phyloP scores from a whole-genome alignment of 2,329 filamentous ascomycete species.

The Monilinia fructigena region DNA sequence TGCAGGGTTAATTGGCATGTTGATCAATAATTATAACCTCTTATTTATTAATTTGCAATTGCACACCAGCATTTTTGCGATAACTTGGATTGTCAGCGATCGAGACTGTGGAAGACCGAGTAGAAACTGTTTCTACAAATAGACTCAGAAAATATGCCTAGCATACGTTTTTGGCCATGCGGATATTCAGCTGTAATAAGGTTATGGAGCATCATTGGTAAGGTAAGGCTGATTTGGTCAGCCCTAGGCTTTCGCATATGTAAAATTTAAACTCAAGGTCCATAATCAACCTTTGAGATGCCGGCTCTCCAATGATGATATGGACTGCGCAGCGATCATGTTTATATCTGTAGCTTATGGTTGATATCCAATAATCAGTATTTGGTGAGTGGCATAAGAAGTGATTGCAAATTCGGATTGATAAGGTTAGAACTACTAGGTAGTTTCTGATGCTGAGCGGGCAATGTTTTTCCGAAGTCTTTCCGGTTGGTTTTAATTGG shows the following conservation, averaged over 20 bases:
- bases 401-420: too few relatives aligned
- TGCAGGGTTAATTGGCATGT: too few relatives aligned
- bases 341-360: neutral
- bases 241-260: too few relatives aligned
- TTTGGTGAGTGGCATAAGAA: neutral
- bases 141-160: neutral
- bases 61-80: too few relatives aligned
- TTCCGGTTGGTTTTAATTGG: slow-evolving; percentile 6
- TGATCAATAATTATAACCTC: too few relatives aligned
- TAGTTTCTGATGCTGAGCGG: too few relatives aligned
- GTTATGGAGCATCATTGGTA: too few relatives aligned
- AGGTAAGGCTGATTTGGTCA: too few relatives aligned
- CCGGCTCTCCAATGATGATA: neutral
- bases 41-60: neutral
- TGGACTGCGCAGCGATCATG: neutral
- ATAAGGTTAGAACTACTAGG: too few relatives aligned
- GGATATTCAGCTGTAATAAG: too few relatives aligned
- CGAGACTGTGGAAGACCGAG: neutral
- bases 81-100: neutral
- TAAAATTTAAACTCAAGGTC: neutral
- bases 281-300: neutral
- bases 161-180: too few relatives aligned
- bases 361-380: neutral
- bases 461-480: neutral
- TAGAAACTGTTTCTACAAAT: neutral